phyloP scores from a whole-genome alignment of 23 red algal genomes.

The Cyanidiococcus yangmingshanensis region DNA sequence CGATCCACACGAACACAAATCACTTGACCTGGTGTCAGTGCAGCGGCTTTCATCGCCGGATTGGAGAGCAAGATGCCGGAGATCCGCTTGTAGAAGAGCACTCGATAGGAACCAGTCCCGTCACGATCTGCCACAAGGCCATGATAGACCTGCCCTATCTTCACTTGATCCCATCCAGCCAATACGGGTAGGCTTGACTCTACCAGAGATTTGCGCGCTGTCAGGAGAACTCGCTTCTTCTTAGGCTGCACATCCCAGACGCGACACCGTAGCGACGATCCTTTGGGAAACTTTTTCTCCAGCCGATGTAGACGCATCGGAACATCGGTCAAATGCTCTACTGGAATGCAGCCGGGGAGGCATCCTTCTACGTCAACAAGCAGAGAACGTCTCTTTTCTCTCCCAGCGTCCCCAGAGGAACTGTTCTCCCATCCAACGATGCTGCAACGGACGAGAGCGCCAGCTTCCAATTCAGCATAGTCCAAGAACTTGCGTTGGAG shows the following conservation, averaged over 20 bases:
- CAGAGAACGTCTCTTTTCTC: too few species aligned
- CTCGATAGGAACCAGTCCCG: background rate
- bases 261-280: background rate
- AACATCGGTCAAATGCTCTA: background rate
- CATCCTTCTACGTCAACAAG: background rate
- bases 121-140: background rate
- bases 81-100: background rate
- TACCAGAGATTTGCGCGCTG: background rate
- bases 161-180: background rate
- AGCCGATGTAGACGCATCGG: background rate
- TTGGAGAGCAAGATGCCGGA: background rate
- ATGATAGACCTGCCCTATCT: background rate
- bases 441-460: background rate
- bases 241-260: background rate
- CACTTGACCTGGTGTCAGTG: background rate
- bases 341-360: background rate
- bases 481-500: slow-evolving; percentile 9
- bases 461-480: background rate
- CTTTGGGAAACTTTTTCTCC: background rate
- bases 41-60: background rate
- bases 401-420: background rate
- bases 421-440: background rate
- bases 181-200: background rate
- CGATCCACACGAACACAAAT: background rate
- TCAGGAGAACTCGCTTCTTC: background rate